Conservation (phyloP, 1,139 yeast species). For the Diutina scorzettiae region DNA sequence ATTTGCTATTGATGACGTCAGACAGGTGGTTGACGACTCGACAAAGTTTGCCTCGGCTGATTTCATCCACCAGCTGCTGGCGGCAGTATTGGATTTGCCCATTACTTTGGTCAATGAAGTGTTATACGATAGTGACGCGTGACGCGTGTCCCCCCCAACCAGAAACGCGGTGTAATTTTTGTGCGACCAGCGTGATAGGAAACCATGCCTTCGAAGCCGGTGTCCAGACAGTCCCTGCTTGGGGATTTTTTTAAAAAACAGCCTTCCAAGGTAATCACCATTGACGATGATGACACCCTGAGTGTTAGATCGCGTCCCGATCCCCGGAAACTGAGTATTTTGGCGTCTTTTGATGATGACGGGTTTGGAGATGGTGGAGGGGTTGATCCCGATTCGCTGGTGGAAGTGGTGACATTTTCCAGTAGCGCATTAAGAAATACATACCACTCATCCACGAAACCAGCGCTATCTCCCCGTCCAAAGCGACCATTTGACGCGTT, state of each 20-base stretch:
- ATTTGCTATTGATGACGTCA: constrained; percentile 39
- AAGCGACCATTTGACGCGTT: neutral
- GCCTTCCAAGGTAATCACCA: neutral
- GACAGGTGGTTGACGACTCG: constrained; percentile 58
- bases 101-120: constrained; percentile 59
- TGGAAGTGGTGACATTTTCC: neutral
- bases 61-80: constrained; percentile 44
- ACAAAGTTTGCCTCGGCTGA: constrained; percentile 35
- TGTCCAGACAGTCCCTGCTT: neutral
- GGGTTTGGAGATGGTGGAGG: neutral
- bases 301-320: neutral
- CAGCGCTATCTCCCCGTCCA: neutral
- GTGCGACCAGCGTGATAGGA: neutral
- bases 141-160: no score
- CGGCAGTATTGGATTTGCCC: constrained; percentile 81
- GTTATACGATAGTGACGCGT: constrained; percentile 31
- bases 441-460: neutral
- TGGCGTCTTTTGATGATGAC: neutral
- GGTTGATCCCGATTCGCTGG: constrained; percentile 1
- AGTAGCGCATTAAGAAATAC: neutral
- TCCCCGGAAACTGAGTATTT: neutral
- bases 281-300: neutral
- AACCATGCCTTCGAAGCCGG: neutral
- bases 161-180: no score
- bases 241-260: constrained; percentile 1